A percentile compares a stretch with the other conserved stretches of the same genome.
These are phyloP conservation scores for Blumeriella jaapii DNA, from an alignment of 2,329 filamentous ascomycete species.

Conservation along the genomic window DNA sequence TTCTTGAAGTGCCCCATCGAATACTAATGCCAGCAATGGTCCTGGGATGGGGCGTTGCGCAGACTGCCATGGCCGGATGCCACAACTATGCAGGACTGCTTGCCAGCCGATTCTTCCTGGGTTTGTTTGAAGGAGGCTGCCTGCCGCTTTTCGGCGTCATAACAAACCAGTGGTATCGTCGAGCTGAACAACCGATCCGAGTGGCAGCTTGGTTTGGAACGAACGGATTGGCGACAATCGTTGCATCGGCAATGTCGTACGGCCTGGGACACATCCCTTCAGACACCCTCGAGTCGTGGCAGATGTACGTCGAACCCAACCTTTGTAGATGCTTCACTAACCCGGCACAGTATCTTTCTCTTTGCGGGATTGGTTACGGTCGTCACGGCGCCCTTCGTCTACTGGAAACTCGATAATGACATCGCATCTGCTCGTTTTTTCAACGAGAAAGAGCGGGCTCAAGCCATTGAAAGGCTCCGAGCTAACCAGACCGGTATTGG, in stretches of 20 bases:
- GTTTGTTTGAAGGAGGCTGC: constrained; percentile 55
- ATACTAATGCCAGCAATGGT: constrained; percentile 42
- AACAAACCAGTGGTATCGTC: constrained; percentile 30
- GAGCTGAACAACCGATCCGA: constrained; percentile 29
- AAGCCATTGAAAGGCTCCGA: constrained; percentile 60
- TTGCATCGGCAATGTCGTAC: constrained; percentile 25
- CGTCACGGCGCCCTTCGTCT: constrained; percentile 43
- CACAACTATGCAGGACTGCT: constrained; percentile 64
- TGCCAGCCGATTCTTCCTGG: constrained; percentile 73
- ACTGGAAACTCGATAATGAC: constrained; percentile 48
- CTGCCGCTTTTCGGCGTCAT: constrained; percentile 30
- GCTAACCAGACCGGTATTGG: constrained; percentile 67
- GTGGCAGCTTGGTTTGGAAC: constrained; percentile 28
- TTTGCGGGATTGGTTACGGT: constrained; percentile 52
- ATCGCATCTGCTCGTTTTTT: constrained; percentile 40
- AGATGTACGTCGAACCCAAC: constrained; percentile 28
- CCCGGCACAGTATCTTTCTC: constrained; percentile 48
- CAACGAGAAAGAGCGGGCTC: constrained; percentile 50
- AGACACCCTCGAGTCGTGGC: constrained; percentile 28
- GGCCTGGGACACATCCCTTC: constrained; percentile 34
- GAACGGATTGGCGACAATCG: constrained; percentile 25
- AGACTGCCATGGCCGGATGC: constrained; percentile 34
- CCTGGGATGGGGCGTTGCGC: constrained; percentile 38
- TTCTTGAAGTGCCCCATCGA: constrained; percentile 46
- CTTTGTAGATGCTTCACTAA: constrained; percentile 39